Conservation (phyloP, 2,329 filamentous ascomycete genomes). For the Ophiostoma quercus region DNA sequence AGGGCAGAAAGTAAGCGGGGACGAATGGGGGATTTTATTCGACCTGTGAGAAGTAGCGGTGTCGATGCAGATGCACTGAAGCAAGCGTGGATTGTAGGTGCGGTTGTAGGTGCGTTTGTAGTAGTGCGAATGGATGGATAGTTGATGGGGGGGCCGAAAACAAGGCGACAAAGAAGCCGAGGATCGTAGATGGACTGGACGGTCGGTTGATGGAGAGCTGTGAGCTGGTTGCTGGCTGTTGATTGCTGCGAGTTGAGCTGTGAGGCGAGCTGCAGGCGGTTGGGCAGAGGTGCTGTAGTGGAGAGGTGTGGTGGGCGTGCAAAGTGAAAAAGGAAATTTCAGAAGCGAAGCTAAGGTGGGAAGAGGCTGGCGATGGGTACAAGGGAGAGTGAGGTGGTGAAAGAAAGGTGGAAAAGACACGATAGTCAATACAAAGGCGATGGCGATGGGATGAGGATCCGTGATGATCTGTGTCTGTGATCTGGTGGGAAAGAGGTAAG, state of each 20-base stretch:
- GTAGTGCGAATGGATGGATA: conserved; percentile 2
- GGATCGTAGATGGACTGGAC: not conserved
- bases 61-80: conserved; percentile 22
- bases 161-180: conserved; percentile 5
- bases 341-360: not conserved
- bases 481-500: not conserved
- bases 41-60: conserved; percentile 23
- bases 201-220: too few species aligned
- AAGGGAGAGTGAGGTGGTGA: not conserved
- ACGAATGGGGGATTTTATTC: conserved; percentile 13
- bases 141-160: conserved; percentile 4
- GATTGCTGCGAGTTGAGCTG: not conserved
- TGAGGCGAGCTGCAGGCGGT: conserved; percentile 1
- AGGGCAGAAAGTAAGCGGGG: conserved; percentile 13
- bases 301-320: not conserved
- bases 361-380: conserved; percentile 13
- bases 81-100: conserved; percentile 18
- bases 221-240: not conserved
- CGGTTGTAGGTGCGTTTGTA: conserved; percentile 15
- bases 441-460: not conserved
- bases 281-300: conserved; percentile 10
- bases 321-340: not conserved
- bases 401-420: not conserved
- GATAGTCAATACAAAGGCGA: not conserved
- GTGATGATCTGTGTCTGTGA: not conserved